phyloP scores from a whole-genome alignment of 441 rosid genomes.

The Corymbia citriodora region DNA sequence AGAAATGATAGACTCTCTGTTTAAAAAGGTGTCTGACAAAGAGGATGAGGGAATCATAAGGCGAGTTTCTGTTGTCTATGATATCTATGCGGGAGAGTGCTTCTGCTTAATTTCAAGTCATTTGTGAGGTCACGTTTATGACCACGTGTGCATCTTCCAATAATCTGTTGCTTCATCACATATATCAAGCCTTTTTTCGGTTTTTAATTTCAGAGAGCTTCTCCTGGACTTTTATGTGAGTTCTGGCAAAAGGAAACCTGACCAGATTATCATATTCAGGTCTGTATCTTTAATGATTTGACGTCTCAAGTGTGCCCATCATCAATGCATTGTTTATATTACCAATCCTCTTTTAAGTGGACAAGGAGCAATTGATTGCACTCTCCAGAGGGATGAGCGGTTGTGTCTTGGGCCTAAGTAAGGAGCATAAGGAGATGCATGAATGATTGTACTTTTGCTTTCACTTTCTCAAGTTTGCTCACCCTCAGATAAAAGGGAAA shows the following conservation, averaged over 20 bases:
- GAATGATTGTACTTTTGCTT: background rate
- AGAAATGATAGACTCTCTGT: conserved; percentile 2
- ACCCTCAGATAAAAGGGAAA: background rate
- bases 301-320: background rate
- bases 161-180: background rate
- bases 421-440: background rate
- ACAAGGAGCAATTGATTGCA: background rate
- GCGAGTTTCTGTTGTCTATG: background rate
- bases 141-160: background rate
- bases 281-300: background rate
- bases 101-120: background rate
- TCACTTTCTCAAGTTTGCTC: background rate
- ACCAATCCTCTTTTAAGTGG: background rate
- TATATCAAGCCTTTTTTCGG: background rate
- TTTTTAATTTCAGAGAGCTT: background rate
- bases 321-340: background rate
- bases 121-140: background rate
- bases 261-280: conserved; percentile 2
- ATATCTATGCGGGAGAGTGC: background rate
- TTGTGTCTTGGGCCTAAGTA: background rate
- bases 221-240: conserved; percentile 1
- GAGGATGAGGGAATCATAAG: background rate
- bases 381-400: background rate
- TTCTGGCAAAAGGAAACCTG: background rate
- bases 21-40: background rate